Evolutionary conservation across 2,329 filamentous ascomycete genomes (phyloP), one percentile per base, ranked within the genome.

Genomic region (Hymenoscyphus albidus): DNA sequence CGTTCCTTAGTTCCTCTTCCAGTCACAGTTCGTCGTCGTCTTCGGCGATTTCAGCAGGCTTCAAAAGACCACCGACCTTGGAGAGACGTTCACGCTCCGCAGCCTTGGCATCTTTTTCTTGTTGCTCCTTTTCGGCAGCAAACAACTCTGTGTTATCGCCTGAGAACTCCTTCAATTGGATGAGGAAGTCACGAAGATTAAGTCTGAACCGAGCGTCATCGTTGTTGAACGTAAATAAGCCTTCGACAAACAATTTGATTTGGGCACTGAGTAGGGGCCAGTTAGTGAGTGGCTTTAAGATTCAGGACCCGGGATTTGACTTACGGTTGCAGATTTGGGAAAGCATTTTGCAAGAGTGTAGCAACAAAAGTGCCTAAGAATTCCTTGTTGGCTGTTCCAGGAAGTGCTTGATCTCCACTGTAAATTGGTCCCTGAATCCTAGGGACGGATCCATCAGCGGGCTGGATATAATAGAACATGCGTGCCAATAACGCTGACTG

Each of bases 381-480:
- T 62, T 97, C 93, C 74, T 88, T 89, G 82, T 99, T 99, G 64
- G 87, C 85, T 6, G 93, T 97, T 63, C 93, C 94, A 9, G 85
- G 80, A 55, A 89, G 87, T 0, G 92, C 93, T 79, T 97, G 91
- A 39, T 95, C 93, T 4, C 88, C 82, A 18, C 86, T 85, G 78
- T 97, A 99, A 70, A 99, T 92, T 0, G 94, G 94, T 5, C 93
- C 92, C 74, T 92, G 89, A 64, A 99, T 93, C 83, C 97, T 97
- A 62, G 93, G 89, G 35, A 86, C 83, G 12, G 82, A 78, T 32
- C 84, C 85, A 71, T 89, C 86, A 39, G 85, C 85, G 1, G 87
- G 86, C 70, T 93, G 87, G n/a, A 97, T 88, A 64, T 97, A 93
- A 82, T 93, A 96, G 80, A 99, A 97, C 85, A 99, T 93, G 74